Evolutionary conservation across 495 filamentous ascomycete species (phyloP).

Genomic region (Darksidea phi): DNA sequence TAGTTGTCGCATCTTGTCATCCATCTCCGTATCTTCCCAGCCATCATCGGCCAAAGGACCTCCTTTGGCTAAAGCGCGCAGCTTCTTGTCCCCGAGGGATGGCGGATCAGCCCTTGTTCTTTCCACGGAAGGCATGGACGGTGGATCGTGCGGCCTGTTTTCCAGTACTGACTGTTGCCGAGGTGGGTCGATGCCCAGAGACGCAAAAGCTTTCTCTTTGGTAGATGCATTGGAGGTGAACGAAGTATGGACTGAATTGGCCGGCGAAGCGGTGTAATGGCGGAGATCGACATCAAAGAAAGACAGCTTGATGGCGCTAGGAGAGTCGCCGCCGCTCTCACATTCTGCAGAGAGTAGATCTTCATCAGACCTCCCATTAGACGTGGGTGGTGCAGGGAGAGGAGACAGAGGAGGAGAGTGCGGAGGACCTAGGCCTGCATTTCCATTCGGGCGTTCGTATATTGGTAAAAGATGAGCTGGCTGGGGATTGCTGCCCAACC

Average conservation of each 20-base stretch:
- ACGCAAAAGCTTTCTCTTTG: slow-evolving; percentile 25
- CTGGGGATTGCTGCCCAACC: neutral
- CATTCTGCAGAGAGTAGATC: neutral
- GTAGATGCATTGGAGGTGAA: slow-evolving; percentile 8
- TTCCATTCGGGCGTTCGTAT: slow-evolving; percentile 8
- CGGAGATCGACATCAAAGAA: neutral
- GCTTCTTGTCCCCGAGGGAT: slow-evolving; percentile 7
- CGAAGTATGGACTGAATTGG: slow-evolving; percentile 4
- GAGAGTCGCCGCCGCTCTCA: neutral
- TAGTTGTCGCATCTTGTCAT: slow-evolving; percentile 22
- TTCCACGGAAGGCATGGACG: neutral
- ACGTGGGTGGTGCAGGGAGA: slow-evolving; percentile 5
- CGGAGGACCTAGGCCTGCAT: slow-evolving; percentile 14
- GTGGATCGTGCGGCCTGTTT: neutral
- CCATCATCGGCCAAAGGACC: slow-evolving; percentile 16
- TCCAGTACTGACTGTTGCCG: neutral
- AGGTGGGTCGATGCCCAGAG: slow-evolving; percentile 12
- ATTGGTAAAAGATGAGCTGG: slow-evolving; percentile 10
- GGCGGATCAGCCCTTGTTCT: neutral
- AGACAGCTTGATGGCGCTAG: slow-evolving; percentile 1
- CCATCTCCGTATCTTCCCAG: slow-evolving; percentile 28
- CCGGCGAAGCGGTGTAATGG: slow-evolving; percentile 8
- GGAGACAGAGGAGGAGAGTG: slow-evolving; percentile 23
- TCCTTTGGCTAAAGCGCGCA: slow-evolving; percentile 9
- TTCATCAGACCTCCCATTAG: neutral